phyloP scores from a whole-genome alignment of 2,329 filamentous ascomycete genomes.

The Cryphonectria radicalis region DNA sequence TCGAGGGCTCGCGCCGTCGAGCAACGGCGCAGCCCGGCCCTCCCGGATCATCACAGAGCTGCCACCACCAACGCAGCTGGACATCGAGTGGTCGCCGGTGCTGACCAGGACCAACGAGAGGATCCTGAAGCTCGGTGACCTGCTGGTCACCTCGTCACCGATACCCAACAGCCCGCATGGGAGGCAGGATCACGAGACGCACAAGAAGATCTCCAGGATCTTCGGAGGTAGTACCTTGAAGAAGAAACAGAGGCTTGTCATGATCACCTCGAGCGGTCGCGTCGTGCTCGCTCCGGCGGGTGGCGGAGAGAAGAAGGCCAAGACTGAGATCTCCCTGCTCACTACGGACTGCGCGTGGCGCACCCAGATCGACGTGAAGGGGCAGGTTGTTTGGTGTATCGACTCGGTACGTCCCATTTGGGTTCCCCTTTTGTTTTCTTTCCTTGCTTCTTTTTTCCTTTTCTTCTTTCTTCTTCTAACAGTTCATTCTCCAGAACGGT shows the following conservation, averaged over 20 bases:
- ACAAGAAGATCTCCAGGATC: constrained; percentile 91
- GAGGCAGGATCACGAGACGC: constrained; percentile 69
- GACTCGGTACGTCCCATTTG: constrained; percentile 75
- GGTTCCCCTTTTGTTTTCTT: constrained; percentile 18
- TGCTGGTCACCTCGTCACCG: constrained; percentile 81
- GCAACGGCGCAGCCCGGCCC: constrained; percentile 59
- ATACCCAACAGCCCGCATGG: constrained; percentile 74
- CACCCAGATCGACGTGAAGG: constrained; percentile 83
- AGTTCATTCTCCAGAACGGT: constrained; percentile 63
- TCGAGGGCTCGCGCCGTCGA: constrained; percentile 42
- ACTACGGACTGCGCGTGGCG: constrained; percentile 77
- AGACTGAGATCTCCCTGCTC: constrained; percentile 87
- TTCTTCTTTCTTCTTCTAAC: not conserved
- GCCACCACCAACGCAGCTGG: constrained; percentile 92
- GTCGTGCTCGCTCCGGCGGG: constrained; percentile 89
- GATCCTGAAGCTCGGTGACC: constrained; percentile 90
- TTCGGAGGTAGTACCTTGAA: constrained; percentile 91
- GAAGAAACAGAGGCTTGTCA: constrained; percentile 89
- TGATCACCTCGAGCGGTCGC: constrained; percentile 90
- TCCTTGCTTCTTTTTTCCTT: too few relatives aligned
- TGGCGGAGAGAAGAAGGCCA: constrained; percentile 94
- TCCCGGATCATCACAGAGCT: constrained; percentile 90
- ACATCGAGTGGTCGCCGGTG: constrained; percentile 98
- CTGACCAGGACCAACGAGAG: constrained; percentile 89
- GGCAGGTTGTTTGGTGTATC: constrained; percentile 84